Conservation (phyloP, 202 grass and related monocot genomes). For the Setaria italica region DNA sequence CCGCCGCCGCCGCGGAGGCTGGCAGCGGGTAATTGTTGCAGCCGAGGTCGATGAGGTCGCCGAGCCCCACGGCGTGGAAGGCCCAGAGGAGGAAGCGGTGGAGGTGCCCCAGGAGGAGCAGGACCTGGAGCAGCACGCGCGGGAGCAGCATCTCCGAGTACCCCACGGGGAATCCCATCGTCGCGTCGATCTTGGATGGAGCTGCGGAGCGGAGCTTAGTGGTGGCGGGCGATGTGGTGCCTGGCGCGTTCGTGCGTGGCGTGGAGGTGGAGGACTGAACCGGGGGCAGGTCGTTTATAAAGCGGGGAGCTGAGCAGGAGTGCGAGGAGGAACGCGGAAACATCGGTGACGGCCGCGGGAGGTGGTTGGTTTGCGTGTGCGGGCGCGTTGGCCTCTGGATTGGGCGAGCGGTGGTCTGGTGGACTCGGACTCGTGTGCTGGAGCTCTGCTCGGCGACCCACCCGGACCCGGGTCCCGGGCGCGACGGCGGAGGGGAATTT, state of each 20-base stretch:
- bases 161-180: conserved; percentile 82
- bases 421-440: conserved; percentile 21
- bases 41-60: conserved; percentile 78
- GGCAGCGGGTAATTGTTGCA: conserved; percentile 23
- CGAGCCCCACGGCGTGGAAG: conserved; percentile 77
- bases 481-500: not conserved
- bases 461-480: not conserved
- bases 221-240: not conserved
- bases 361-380: conserved; percentile 33
- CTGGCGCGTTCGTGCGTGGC: not conserved
- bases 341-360: conserved; percentile 17
- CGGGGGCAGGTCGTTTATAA: conserved; percentile 37
- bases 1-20: not conserved
- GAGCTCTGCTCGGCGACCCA: not conserved
- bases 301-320: not conserved
- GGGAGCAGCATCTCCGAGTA: conserved; percentile 81
- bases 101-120: conserved; percentile 73
- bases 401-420: conserved; percentile 7
- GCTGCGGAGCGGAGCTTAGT: not conserved
- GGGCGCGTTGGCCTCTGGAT: conserved; percentile 21
- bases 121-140: conserved; percentile 63
- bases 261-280: not conserved
- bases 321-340: conserved; percentile 61
- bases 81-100: conserved; percentile 70
- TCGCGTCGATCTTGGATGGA: conserved; percentile 36